Evolutionary conservation across 495 filamentous ascomycete genomes (phyloP).

Genomic region (Daldinia vernicosa): DNA sequence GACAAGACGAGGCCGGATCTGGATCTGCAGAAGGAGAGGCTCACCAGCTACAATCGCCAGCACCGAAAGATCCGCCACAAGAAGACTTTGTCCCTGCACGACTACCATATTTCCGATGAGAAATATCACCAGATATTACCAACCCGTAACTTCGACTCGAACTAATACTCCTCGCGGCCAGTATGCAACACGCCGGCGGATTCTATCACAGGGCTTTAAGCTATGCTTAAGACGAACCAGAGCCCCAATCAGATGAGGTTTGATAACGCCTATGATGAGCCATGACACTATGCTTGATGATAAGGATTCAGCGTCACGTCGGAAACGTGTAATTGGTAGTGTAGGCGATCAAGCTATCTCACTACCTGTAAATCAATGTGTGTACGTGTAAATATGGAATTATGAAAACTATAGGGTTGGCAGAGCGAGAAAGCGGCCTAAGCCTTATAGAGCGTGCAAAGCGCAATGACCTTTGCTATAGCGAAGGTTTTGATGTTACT

Average conservation of each 20-base stretch:
- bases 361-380: background rate
- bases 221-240: background rate
- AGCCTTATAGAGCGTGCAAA: background rate
- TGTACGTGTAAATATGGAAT: background rate
- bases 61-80: conserved; percentile 15
- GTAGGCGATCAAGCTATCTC: background rate
- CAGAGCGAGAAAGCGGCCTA: background rate
- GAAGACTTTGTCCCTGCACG: conserved; percentile 45
- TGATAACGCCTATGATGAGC: background rate
- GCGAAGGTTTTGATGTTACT: background rate
- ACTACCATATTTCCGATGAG: conserved; percentile 42
- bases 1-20: conserved; percentile 17
- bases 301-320: conserved; percentile 1
- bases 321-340: conserved; percentile 3
- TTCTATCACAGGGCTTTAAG: background rate
- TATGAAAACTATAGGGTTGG: background rate
- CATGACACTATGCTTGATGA: background rate
- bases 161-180: background rate
- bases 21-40: conserved; percentile 16
- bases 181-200: background rate
- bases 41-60: conserved; percentile 3
- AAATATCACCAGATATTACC: background rate
- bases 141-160: background rate
- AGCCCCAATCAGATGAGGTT: background rate
- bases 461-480: background rate